Percentiles rank a stretch among this genome's conserved stretches.
Evolutionary conservation across 2,329 filamentous ascomycete species (phyloP).

Genomic region (Bretziella fagacearum): DNA sequence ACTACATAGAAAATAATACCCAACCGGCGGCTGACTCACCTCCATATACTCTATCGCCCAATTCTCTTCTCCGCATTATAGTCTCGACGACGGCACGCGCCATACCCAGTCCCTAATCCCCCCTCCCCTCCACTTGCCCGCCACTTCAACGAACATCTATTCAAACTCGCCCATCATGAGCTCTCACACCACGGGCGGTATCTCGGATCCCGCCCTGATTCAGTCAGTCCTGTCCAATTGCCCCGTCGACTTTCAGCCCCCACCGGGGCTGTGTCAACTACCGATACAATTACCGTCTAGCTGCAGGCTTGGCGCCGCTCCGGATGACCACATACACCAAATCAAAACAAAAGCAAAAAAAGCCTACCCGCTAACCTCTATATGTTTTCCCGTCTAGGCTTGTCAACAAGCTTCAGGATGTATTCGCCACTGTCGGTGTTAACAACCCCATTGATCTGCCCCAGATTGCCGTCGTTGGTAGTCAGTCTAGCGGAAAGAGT

Average conservation of each 20-base stretch:
- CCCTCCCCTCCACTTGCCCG: not conserved
- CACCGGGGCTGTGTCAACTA: not conserved
- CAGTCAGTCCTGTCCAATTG: conserved; percentile 28
- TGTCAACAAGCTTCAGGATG: conserved; percentile 98
- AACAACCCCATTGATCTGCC: conserved; percentile 98
- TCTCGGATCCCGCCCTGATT: conserved; percentile 50
- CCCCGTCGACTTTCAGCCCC: not conserved
- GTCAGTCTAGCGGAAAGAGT: conserved; percentile 98
- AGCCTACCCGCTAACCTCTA: conserved; percentile 17
- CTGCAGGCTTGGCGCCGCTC: not conserved
- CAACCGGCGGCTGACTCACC: not conserved
- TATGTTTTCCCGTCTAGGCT: conserved; percentile 33
- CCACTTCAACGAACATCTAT: too few relatives aligned
- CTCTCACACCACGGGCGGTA: conserved; percentile 31
- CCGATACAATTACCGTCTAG: not conserved
- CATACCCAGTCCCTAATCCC: not conserved
- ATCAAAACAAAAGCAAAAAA: too few relatives aligned
- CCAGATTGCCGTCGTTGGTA: conserved; percentile 95
- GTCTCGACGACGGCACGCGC: not conserved
- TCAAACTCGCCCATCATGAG: conserved; percentile 12
- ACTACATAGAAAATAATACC: not conserved
- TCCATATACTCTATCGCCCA: not conserved
- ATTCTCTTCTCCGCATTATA: not conserved
- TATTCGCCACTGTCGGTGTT: conserved; percentile 94
- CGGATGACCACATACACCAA: not conserved